Evolutionary conservation across 2,329 filamentous ascomycete genomes (phyloP).

Genomic region (Phaeophleospora eucalypticola): DNA sequence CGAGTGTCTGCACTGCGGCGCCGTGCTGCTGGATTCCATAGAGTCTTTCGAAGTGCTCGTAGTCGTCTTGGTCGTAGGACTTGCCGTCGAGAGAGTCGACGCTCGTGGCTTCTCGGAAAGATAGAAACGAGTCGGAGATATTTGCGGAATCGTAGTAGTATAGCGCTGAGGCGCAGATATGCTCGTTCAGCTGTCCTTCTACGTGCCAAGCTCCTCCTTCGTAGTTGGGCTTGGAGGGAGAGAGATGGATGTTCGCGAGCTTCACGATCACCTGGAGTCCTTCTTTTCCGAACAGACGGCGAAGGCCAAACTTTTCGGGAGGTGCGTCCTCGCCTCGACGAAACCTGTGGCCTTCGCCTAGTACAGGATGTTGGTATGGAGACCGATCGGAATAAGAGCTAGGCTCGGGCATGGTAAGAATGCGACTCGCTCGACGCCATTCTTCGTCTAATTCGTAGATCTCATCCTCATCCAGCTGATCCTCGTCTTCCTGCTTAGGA

Average conservation of each 20-base stretch:
- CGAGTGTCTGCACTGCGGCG: slow-evolving; percentile 42
- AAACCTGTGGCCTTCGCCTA: not conserved
- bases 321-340: not conserved
- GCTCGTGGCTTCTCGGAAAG: slow-evolving; percentile 43
- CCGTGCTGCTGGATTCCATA: slow-evolving; percentile 30
- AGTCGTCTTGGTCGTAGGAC: slow-evolving; percentile 20
- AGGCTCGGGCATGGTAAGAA: slow-evolving; percentile 10
- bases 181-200: slow-evolving; percentile 54
- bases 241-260: slow-evolving; percentile 56
- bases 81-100: slow-evolving; percentile 7
- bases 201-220: slow-evolving; percentile 53
- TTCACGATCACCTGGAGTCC: slow-evolving; percentile 62
- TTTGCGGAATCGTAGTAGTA: slow-evolving; percentile 62
- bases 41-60: slow-evolving; percentile 20
- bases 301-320: slow-evolving; percentile 13
- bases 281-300: slow-evolving; percentile 35
- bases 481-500: slow-evolving; percentile 4
- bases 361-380: not conserved
- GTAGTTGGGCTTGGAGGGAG: slow-evolving; percentile 54
- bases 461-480: slow-evolving; percentile 10
- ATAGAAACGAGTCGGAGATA: slow-evolving; percentile 50
- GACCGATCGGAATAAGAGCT: not conserved
- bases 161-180: slow-evolving; percentile 59
- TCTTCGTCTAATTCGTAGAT: slow-evolving; percentile 8
- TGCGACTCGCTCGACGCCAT: slow-evolving; percentile 6